phyloP scores from a whole-genome alignment of 129 eudicot genomes.

The Gnaphalium uliginosum region DNA sequence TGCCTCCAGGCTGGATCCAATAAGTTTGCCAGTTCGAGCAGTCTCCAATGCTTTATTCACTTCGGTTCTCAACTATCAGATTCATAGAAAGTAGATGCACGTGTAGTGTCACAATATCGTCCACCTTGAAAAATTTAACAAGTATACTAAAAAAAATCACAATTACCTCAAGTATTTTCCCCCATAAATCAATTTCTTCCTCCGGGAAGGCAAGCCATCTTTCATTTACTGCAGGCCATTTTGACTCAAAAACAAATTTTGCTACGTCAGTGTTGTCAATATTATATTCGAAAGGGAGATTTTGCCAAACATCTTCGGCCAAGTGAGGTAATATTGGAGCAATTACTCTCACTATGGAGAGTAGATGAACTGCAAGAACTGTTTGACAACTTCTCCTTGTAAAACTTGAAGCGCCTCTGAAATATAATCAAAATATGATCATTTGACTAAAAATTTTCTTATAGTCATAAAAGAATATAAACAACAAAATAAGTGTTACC shows the following conservation, averaged over 20 bases:
- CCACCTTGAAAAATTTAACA: background rate
- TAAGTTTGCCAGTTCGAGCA: conserved; percentile 80
- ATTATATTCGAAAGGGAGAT: conserved; percentile 77
- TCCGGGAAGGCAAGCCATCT: conserved; percentile 68
- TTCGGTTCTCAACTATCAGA: conserved; percentile 86
- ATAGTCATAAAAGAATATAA: background rate
- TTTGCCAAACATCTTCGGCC: conserved; percentile 98
- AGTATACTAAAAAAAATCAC: background rate
- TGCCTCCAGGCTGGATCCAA: conserved; percentile 96
- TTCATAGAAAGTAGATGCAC: background rate
- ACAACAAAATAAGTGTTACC: conserved; percentile 41
- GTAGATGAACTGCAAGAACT: conserved; percentile 85
- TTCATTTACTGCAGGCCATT: conserved; percentile 75
- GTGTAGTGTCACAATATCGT: background rate
- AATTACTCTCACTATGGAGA: conserved; percentile 68
- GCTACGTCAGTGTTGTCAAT: conserved; percentile 48
- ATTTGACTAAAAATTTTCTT: background rate
- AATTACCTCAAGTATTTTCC: conserved; percentile 79
- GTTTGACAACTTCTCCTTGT: conserved; percentile 96
- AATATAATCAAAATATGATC: conserved; percentile 6
- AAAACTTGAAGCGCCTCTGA: conserved; percentile 76
- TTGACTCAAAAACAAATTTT: conserved; percentile 79
- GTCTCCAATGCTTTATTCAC: conserved; percentile 82
- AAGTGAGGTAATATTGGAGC: conserved; percentile 96
- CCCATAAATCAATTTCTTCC: conserved; percentile 78